A percentile compares a stretch with the other conserved stretches of the same genome.
Evolutionary conservation across 2,329 filamentous ascomycete species (phyloP).

Genomic region (Pseudogymnoascus destructans): DNA sequence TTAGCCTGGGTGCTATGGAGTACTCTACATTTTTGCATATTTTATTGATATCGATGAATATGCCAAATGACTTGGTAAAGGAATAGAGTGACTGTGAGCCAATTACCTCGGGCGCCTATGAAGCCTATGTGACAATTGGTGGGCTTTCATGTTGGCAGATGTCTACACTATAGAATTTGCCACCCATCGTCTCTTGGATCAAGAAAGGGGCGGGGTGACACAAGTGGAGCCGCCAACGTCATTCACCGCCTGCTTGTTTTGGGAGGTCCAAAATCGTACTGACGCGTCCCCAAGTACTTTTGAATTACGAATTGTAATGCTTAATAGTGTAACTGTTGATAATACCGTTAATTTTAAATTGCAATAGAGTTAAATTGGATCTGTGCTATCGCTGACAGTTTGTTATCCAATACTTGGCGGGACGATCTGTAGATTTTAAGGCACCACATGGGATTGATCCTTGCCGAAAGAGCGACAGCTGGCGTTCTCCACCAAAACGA

Average conservation of each 20-base stretch:
- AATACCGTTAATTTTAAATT: neutral
- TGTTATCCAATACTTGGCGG: constrained; percentile 5
- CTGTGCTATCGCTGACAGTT: constrained; percentile 2
- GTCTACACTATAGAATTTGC: neutral
- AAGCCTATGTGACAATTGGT: neutral
- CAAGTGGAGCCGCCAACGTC: constrained; percentile 7
- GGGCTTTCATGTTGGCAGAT: neutral
- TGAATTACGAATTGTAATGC: neutral
- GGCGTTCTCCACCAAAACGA: neutral
- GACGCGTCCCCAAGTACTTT: neutral
- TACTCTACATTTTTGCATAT: neutral
- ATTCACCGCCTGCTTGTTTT: constrained; percentile 7
- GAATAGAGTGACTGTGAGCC: neutral
- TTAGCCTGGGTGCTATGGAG: constrained; percentile 2
- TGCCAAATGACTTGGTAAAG: neutral
- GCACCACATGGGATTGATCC: constrained; percentile 4
- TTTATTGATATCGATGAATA: neutral
- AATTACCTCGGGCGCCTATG: neutral
- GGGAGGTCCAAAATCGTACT: neutral
- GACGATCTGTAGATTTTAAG: constrained; percentile 4
- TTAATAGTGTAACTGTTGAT: neutral
- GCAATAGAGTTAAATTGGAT: neutral
- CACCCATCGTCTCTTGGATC: neutral
- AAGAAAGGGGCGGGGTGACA: constrained; percentile 4
- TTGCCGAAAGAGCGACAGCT: constrained; percentile 3